Evolutionary conservation across 2,329 filamentous ascomycete species (phyloP).

Genomic region (Fusarium sp.): DNA sequence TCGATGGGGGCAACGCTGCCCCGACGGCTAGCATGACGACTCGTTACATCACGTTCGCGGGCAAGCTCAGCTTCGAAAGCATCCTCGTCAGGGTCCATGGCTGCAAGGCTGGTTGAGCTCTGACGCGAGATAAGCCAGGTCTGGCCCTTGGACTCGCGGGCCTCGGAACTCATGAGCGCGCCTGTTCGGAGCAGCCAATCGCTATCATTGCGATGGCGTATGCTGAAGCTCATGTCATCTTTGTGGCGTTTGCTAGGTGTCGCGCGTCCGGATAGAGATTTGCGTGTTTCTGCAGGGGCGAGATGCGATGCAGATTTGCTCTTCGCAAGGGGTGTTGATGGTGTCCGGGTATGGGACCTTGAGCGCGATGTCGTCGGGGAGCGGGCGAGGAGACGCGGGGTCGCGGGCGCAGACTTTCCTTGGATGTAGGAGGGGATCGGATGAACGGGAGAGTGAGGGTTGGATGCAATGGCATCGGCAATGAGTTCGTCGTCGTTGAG

Average conservation of each 20-base stretch:
- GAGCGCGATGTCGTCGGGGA: conserved; percentile 64
- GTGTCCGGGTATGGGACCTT: conserved; percentile 57
- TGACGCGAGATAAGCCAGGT: conserved; percentile 73
- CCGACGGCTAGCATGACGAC: conserved; percentile 60
- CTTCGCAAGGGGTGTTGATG: conserved; percentile 62
- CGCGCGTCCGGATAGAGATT: conserved; percentile 46
- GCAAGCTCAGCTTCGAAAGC: conserved; percentile 63
- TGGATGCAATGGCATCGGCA: conserved; percentile 46
- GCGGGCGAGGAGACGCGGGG: conserved; percentile 70
- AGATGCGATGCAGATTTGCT: conserved; percentile 73
- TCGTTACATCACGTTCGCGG: conserved; percentile 61
- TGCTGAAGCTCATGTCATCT: conserved; percentile 45
- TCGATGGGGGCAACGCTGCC: conserved; percentile 57
- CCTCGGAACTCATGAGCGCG: conserved; percentile 69
- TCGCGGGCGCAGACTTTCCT: conserved; percentile 71
- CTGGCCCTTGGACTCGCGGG: conserved; percentile 75
- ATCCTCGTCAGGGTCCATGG: conserved; percentile 64
- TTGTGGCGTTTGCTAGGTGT: conserved; percentile 52
- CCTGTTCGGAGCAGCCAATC: conserved; percentile 75
- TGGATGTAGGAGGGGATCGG: conserved; percentile 65
- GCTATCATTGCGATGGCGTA: conserved; percentile 60
- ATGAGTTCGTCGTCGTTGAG: conserved; percentile 64
- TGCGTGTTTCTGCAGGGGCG: conserved; percentile 38
- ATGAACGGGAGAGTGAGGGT: conserved; percentile 46
- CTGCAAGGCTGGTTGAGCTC: conserved; percentile 71